Base-by-base conservation (phyloP, 192 early-diverging fungal species). In the Jimgerdemannia flammicorona region DNA sequence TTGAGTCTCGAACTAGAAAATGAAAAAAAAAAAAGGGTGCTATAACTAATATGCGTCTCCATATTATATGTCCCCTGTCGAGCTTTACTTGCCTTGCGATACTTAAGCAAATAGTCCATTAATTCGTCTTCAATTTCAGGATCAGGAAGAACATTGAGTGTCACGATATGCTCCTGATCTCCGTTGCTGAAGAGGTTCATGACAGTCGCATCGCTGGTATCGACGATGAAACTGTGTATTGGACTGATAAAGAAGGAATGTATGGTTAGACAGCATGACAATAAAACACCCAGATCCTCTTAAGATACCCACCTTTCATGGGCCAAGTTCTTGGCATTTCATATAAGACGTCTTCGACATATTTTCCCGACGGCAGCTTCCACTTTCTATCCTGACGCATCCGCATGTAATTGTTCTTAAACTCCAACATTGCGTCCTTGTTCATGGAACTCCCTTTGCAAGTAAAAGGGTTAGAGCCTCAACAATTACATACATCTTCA, bases 271-370 rank as follows among this genome's bases (percentile, higher is more conserved):
- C 49, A 71, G 71, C 17, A 19, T 75, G 74, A 75, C 69, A 71
- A 67, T 42, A 71, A 76, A 76, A 75, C 70, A 42, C 43, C 70
- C 0, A 72, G 70, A 43, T 59, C 49, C 6, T 59, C 49, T 59
- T 59, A 59, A 59, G 49, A 59, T 59, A 74, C 69, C 74, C 69
- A 79, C 73, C 75, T 49, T 75, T 79, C 66, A 72, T 79, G 75
- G 65, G 17, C 59, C 54, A 70, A 74, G 71, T 70, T 69, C 66
- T 69, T 71, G 0, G 69, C 64, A 75, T 75, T 67, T 79, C 75
- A 39, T 79, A 79, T 67, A 79, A 71, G 44, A 74, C 77, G 54
- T 79, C 73, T 71, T 79, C 70, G 11, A 79, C 70, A 67, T 71
- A 73, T 59, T 79, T 79, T 10, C 70, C 70, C 69, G 78, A 74